phyloP scores from a whole-genome alignment of 352 stramenopile species.

The Phytophthora fragariaefolia region DNA sequence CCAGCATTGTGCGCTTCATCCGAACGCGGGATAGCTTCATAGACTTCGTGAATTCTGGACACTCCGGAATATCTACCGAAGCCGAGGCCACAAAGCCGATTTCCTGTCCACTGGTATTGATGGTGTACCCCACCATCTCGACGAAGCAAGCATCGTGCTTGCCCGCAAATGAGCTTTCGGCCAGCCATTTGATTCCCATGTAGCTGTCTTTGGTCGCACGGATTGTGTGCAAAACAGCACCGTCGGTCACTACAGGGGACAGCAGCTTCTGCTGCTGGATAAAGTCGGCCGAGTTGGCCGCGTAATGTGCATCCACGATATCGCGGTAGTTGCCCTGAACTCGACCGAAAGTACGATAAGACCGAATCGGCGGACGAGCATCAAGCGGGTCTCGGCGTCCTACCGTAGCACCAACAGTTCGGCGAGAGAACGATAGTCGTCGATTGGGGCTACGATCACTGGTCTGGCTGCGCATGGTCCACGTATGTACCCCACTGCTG shows the following conservation, averaged over 20 bases:
- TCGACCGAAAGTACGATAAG: constrained; percentile 52
- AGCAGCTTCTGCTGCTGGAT: constrained; percentile 54
- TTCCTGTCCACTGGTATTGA: constrained; percentile 42
- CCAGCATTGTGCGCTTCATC: constrained; percentile 57
- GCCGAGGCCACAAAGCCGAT: constrained; percentile 49
- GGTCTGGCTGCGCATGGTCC: constrained; percentile 15
- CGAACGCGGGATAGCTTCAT: constrained; percentile 47
- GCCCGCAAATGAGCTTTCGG: constrained; percentile 34
- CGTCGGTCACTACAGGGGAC: constrained; percentile 49
- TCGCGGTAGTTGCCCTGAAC: constrained; percentile 61
- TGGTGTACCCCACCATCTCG: constrained; percentile 59
- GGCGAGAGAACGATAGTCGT: constrained; percentile 11
- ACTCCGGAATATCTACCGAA: constrained; percentile 56
- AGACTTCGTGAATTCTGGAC: constrained; percentile 37
- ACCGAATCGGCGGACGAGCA: constrained; percentile 33
- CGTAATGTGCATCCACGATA: constrained; percentile 50
- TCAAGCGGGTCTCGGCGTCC: constrained; percentile 20
- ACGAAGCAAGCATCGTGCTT: constrained; percentile 56
- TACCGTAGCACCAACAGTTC: constrained; percentile 15
- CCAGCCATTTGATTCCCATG: constrained; percentile 60
- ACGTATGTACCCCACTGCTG: constrained; percentile 11
- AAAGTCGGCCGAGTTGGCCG: constrained; percentile 47
- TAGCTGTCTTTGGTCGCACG: constrained; percentile 46
- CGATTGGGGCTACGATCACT: constrained; percentile 16
- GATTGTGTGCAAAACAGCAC: constrained; percentile 47